These are phyloP conservation scores for Acmispon strigosus DNA, from an alignment of 306 rosid genomes.

Conservation along the genomic window DNA sequence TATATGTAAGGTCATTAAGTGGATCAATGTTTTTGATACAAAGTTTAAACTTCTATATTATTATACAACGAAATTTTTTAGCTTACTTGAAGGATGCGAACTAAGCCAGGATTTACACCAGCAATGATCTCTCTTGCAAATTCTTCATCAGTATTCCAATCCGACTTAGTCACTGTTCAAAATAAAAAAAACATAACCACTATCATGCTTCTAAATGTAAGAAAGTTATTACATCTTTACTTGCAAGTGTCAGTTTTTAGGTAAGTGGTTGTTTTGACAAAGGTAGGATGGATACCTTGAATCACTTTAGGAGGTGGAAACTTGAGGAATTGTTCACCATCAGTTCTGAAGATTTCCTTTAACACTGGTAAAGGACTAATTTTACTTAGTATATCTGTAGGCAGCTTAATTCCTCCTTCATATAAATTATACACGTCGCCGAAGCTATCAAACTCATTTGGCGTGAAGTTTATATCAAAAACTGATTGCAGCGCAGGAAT, in stretches of 20 bases:
- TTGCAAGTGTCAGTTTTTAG: neutral
- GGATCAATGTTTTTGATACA: too few species aligned
- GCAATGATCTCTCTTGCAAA: slow-evolving; percentile 62
- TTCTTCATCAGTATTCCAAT: slow-evolving; percentile 71
- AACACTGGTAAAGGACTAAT: slow-evolving; percentile 37
- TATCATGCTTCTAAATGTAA: neutral
- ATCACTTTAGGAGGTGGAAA: slow-evolving; percentile 59
- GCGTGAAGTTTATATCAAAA: slow-evolving; percentile 9
- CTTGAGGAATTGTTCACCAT: slow-evolving; percentile 45
- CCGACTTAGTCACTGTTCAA: slow-evolving; percentile 30
- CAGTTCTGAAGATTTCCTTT: slow-evolving; percentile 30
- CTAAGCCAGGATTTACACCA: slow-evolving; percentile 44
- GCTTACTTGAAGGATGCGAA: slow-evolving; percentile 26
- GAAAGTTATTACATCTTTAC: neutral
- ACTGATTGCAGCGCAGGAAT: slow-evolving; percentile 25
- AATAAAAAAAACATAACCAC: neutral
- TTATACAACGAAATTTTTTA: neutral
- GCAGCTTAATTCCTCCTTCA: slow-evolving; percentile 54
- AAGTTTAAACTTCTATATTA: neutral
- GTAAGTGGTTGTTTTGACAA: neutral
- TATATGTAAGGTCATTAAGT: neutral
- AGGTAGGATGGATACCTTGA: slow-evolving; percentile 28
- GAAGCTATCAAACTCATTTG: slow-evolving; percentile 46
- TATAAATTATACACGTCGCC: slow-evolving; percentile 49
- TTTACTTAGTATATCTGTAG: slow-evolving; percentile 17